Base-by-base conservation (phyloP, 2,329 filamentous ascomycete species). In the Leptographium lundbergii region DNA sequence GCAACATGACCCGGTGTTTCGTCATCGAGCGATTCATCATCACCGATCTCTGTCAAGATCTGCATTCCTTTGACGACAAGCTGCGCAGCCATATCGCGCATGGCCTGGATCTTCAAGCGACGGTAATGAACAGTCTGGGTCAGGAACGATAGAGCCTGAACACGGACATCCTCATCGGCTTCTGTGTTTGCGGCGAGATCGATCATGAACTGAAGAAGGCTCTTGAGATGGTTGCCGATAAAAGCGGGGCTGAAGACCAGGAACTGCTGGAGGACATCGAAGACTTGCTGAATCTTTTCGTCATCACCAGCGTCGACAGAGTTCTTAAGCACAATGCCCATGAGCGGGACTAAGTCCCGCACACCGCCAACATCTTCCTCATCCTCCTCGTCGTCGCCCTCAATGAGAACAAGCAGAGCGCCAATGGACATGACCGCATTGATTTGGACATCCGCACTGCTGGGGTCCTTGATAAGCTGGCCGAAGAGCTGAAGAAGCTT, bases 231-330 rank as follows among this genome's bases (percentile, higher is more conserved):
- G 59, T 82, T 79, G 64, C 86, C 88, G 57, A 97, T 77, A 56
- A 97, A 81, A 54, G 89, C 82, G 34, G 89, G 87, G 70, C 96
- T 92, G 71, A 90, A 96, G 63, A 88, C 88, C 58, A 99, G 82
- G 67, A 96, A 86, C 56, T 89, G 94, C 77, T 97, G 94, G 81
- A 97, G 96, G 65, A 96, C 91, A 71, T 97, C 94, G 67, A 97
- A 99, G 29, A 90, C 84, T 69, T 92, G 86, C 78, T 92, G 89
- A 66, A 88, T 86, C 70, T 88, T 87, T 69, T 96, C 91, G 66
- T 96, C 91, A 66, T 96, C 88, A 60, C 82, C 81, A 60, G 81
- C 81, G 66, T 90, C 82, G 60, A 97, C 88, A 29, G 88, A 84
- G 63, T 86, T 81, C 79, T 96, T 94, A 65, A 97, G 80, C 13